Evolutionary conservation across 495 filamentous ascomycete species (phyloP).

Genomic region (Aspergillus saccharolyticus): DNA sequence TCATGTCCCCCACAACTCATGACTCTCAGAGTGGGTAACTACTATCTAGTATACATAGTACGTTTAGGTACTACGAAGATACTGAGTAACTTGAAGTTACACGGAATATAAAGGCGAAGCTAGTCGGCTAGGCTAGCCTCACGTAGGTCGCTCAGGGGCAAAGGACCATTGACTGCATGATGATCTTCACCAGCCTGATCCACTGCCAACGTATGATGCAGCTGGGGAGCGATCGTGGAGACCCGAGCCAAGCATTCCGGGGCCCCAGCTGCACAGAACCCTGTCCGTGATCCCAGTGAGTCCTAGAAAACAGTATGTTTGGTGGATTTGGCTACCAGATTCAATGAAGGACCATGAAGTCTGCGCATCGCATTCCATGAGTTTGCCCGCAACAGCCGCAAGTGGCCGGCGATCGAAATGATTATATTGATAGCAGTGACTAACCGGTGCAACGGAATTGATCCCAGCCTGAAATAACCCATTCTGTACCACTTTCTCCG

Average conservation of each 20-base stretch:
- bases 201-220: neutral
- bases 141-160: slow-evolving; percentile 6
- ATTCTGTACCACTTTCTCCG: slow-evolving; percentile 19
- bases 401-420: slow-evolving; percentile 20
- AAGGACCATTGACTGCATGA: neutral
- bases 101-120: no score
- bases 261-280: neutral
- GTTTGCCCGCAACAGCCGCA: slow-evolving; percentile 18
- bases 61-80: no score
- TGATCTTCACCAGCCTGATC: slow-evolving; percentile 9
- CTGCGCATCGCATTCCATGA: slow-evolving; percentile 9
- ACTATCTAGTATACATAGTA: no score
- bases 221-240: neutral
- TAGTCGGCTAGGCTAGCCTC: neutral
- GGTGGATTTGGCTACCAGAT: no score
- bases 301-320: no score
- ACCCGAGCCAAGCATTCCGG: neutral
- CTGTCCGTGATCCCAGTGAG: no score
- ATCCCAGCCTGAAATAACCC: slow-evolving; percentile 22
- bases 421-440: slow-evolving; percentile 24
- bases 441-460: slow-evolving; percentile 16
- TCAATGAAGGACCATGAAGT: neutral
- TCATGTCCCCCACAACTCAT: neutral
- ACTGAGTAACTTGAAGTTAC: no score
- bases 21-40: slow-evolving; percentile 7